These are phyloP conservation scores for Aspergillus tamarii DNA, from an alignment of 2,329 filamentous ascomycete genomes.

Conservation along the genomic window DNA sequence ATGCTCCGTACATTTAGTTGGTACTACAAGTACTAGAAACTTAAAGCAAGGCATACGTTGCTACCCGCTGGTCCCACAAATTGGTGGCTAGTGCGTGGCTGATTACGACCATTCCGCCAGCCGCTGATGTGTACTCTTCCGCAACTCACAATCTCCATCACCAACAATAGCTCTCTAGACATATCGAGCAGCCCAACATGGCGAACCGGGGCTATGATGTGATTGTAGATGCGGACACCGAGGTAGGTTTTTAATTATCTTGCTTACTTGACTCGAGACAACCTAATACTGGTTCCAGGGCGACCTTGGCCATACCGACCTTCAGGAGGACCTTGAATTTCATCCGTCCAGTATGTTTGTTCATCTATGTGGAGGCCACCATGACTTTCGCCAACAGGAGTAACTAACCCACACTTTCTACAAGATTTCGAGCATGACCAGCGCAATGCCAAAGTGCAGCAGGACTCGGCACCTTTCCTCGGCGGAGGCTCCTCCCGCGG, in stretches of 20 bases:
- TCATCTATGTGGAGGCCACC: not conserved
- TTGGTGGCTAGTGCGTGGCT: conserved; percentile 37
- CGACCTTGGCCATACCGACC: conserved; percentile 95
- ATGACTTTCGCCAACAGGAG: not conserved
- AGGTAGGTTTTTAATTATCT: conserved; percentile 58
- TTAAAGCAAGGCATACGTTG: not conserved
- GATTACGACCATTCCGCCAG: conserved; percentile 16
- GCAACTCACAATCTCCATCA: conserved; percentile 16
- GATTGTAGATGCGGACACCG: conserved; percentile 95
- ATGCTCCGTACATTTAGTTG: no score
- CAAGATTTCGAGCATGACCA: conserved; percentile 69
- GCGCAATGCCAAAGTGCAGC: conserved; percentile 53
- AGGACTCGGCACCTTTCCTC: conserved; percentile 55
- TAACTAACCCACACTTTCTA: not conserved
- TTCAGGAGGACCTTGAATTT: conserved; percentile 99
- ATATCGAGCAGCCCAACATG: conserved; percentile 55
- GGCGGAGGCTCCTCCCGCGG: conserved; percentile 45
- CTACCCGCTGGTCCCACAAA: not conserved
- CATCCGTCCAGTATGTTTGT: conserved; percentile 73
- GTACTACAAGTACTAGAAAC: no score
- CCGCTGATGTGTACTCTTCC: conserved; percentile 41
- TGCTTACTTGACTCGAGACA: not conserved
- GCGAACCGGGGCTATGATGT: conserved; percentile 92
- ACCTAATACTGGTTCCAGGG: conserved; percentile 60
- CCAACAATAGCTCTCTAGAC: conserved; percentile 19